Conservation (phyloP, 2,329 filamentous ascomycete genomes). For the Calonectria leucothoes region DNA sequence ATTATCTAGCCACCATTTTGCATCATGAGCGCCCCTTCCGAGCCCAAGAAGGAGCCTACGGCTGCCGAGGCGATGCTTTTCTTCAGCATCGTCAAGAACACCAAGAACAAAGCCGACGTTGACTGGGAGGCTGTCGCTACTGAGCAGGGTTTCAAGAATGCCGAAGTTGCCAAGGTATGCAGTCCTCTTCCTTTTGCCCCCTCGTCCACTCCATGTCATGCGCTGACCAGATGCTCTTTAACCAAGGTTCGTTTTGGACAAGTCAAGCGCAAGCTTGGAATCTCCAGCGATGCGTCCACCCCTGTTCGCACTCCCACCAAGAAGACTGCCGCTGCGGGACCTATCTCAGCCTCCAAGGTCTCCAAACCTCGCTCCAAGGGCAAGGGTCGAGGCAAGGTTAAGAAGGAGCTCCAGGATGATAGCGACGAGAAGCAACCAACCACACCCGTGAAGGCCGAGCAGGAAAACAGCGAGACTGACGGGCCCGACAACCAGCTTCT, state of each 20-base stretch:
- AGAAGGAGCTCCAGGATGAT: slow-evolving; percentile 36
- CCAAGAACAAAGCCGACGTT: slow-evolving; percentile 55
- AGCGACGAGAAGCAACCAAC: slow-evolving; percentile 24
- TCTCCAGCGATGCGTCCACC: slow-evolving; percentile 43
- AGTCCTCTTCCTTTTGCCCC: neutral
- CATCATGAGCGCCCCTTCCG: slow-evolving; percentile 43
- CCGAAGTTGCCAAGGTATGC: slow-evolving; percentile 56
- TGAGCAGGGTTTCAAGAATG: slow-evolving; percentile 58
- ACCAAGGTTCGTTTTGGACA: slow-evolving; percentile 60
- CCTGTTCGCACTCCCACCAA: slow-evolving; percentile 34
- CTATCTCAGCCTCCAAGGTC: slow-evolving; percentile 43
- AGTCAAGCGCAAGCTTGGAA: slow-evolving; percentile 59
- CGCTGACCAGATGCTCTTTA: slow-evolving; percentile 1
- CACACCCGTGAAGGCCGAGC: slow-evolving; percentile 31
- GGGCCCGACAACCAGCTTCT: slow-evolving; percentile 18
- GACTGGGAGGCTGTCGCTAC: slow-evolving; percentile 61
- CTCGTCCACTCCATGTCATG: too few species aligned
- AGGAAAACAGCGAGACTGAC: slow-evolving; percentile 30
- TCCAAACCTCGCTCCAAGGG: slow-evolving; percentile 44
- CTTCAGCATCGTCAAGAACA: slow-evolving; percentile 57
- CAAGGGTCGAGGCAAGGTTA: slow-evolving; percentile 35
- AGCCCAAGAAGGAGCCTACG: slow-evolving; percentile 51
- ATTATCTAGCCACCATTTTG: neutral
- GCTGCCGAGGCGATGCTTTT: slow-evolving; percentile 57
- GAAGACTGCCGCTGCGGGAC: slow-evolving; percentile 26